Base-by-base conservation (phyloP, 495 filamentous ascomycete genomes). In the Hyphodiscus hymeniophilus region DNA sequence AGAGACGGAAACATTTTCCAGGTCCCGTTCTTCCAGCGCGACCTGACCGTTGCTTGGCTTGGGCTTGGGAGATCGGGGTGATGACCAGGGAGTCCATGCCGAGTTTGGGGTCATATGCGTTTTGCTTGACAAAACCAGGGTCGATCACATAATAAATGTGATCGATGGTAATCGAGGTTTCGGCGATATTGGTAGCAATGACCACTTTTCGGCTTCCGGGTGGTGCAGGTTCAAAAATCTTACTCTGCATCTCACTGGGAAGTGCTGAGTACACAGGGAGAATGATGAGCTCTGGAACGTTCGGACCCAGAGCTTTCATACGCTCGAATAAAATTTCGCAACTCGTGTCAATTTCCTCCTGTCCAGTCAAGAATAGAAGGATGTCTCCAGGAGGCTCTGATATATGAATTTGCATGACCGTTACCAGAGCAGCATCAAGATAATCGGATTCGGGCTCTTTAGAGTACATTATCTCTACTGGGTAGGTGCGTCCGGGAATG, bases 101-200 rank as follows among this genome's bases (percentile, higher is more conserved):
- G 1, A 97, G 78, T 63, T 97, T 96, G 0, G 91, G 87, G 60
- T 99, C 90, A 59, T 92, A 99, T 16, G 87, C 89, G 54, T 94
- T 95, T 59, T 97, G 90, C 70, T 97, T 99, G 50, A 95, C 90
- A 57, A 97, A 97, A 3, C 92, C 92, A 6, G 92, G 91, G 60
- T 99, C 92, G 31, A 99, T 78, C 26, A 99, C 94, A 63, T 94
- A 99, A 69, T 94, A 94, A 51, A 99, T 94, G 33, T 87, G 82
- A 62, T 97, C 92, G 48, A 99, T 96, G 0, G 92, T 99, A 56
- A 99, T 91, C 13, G 87, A 94, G 0, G 92, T 99, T 60, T 99
- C 92, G 0, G 92, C 92, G 59, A 99, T 99, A 55, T 99, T 99
- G 15, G 92, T 99, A 2, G 92, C 94, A 62, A 99, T 95, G 41